Conservation (phyloP, 2,329 filamentous ascomycete genomes). For the Tolypocladium tropicale region DNA sequence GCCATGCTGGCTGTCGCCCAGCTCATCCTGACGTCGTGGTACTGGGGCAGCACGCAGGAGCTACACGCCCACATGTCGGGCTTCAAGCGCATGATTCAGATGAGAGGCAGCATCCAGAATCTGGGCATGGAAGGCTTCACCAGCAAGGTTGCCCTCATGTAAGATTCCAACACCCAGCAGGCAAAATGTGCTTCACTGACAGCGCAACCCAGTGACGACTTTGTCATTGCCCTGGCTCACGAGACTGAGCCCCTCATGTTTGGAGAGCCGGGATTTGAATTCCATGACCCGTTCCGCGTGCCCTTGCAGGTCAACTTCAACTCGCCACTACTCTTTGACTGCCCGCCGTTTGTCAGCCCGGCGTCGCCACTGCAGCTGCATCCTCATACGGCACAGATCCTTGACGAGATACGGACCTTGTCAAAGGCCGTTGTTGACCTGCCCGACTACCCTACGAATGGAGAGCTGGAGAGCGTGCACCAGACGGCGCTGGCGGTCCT, state of each 20-base stretch:
- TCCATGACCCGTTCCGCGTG: constrained; percentile 23
- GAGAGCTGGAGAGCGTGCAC: constrained; percentile 27
- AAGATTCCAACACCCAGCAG: constrained; percentile 9
- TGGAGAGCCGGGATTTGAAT: constrained; percentile 29
- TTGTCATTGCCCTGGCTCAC: constrained; percentile 36
- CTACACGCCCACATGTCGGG: constrained; percentile 35
- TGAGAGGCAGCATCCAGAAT: constrained; percentile 33
- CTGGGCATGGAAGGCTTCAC: constrained; percentile 36
- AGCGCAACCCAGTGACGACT: constrained; percentile 27
- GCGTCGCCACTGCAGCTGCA: constrained; percentile 33
- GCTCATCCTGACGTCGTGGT: constrained; percentile 42
- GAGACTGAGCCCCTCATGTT: constrained; percentile 33
- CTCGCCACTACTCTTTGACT: constrained; percentile 33
- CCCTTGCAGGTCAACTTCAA: constrained; percentile 34
- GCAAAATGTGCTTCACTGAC: not conserved
- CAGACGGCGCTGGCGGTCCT: constrained; percentile 29
- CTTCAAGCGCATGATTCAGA: constrained; percentile 35
- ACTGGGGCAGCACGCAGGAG: constrained; percentile 36
- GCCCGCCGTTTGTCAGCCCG: constrained; percentile 31
- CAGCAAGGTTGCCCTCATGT: constrained; percentile 39
- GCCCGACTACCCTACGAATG: constrained; percentile 20
- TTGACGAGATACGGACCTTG: constrained; percentile 40
- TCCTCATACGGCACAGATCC: constrained; percentile 33
- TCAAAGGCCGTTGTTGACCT: constrained; percentile 31
- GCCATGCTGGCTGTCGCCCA: constrained; percentile 37